phyloP scores from a whole-genome alignment of 192 early-diverging fungal genomes.

The Coemansia sp. region DNA sequence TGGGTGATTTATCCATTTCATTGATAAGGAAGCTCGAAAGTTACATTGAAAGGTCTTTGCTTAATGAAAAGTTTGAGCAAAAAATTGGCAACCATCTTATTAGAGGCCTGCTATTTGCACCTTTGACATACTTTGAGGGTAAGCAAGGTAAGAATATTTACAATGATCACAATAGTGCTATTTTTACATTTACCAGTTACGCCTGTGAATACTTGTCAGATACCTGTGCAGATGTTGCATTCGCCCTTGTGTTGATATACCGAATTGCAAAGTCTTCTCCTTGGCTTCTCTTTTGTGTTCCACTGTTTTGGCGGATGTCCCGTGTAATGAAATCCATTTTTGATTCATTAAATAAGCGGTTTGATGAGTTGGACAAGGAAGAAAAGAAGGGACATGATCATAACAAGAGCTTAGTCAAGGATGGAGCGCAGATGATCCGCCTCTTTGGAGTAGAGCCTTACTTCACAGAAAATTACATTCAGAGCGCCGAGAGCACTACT shows the following conservation, averaged over 20 bases:
- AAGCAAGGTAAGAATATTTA: neutral
- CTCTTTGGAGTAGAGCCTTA: conserved; percentile 55
- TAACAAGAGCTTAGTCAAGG: neutral
- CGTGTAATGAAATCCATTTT: neutral
- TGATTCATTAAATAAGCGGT: neutral
- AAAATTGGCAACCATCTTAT: neutral
- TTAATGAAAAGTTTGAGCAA: neutral
- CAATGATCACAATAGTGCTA: neutral
- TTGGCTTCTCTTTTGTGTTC: neutral
- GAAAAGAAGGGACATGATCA: neutral
- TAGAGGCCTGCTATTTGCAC: neutral
- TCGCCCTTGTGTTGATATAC: neutral
- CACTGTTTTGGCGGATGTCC: neutral
- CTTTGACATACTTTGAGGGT: neutral
- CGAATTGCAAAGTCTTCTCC: neutral
- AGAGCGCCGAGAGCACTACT: conserved; percentile 59
- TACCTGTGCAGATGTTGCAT: neutral
- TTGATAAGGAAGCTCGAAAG: neutral
- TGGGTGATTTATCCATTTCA: neutral
- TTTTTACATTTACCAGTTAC: neutral
- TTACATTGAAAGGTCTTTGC: neutral
- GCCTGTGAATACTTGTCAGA: neutral
- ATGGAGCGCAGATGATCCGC: conserved; percentile 57
- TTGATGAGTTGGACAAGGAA: neutral
- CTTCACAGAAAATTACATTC: conserved; percentile 57